Percentiles rank a stretch among this genome's conserved stretches.
phyloP scores from a whole-genome alignment of 495 filamentous ascomycete species.

The Clavariopsis aquatica region DNA sequence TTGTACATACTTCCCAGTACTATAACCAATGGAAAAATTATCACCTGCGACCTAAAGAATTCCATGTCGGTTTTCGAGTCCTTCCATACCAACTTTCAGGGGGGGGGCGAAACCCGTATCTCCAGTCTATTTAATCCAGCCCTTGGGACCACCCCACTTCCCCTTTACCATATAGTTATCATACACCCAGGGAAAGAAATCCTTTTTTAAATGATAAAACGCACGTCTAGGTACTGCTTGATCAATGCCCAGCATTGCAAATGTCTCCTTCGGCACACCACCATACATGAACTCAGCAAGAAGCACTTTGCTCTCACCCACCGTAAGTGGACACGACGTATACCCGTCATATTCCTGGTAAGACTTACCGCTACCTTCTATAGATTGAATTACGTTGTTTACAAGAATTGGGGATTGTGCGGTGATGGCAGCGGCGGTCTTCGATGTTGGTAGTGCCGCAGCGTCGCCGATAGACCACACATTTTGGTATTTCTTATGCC shows the following conservation, averaged over 20 bases:
- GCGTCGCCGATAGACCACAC: slow-evolving; percentile 72
- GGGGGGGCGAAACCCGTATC: too few relatives aligned
- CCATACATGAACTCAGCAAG: slow-evolving; percentile 74
- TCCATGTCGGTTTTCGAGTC: too few relatives aligned
- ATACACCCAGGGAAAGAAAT: slow-evolving; percentile 70
- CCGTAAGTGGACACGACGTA: slow-evolving; percentile 67
- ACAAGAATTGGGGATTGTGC: slow-evolving; percentile 58
- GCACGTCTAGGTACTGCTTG: slow-evolving; percentile 46
- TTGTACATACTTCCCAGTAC: too few relatives aligned
- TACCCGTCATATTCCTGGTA: slow-evolving; percentile 64
- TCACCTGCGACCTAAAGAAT: too few relatives aligned
- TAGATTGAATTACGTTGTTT: slow-evolving; percentile 53
- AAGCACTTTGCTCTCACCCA: slow-evolving; percentile 66
- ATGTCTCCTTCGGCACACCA: slow-evolving; percentile 70
- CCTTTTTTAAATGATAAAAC: slow-evolving; percentile 70
- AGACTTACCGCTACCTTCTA: slow-evolving; percentile 55
- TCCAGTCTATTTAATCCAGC: slow-evolving; percentile 45
- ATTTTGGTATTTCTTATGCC: slow-evolving; percentile 63
- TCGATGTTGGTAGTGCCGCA: slow-evolving; percentile 65
- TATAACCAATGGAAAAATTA: too few relatives aligned
- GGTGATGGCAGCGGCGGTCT: slow-evolving; percentile 68
- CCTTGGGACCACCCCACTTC: slow-evolving; percentile 63
- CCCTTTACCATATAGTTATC: slow-evolving; percentile 61
- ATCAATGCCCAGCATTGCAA: slow-evolving; percentile 54
- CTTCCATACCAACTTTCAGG: too few relatives aligned